Conservation (phyloP, 139 green algal species). For the Coelastrella sp. region DNA sequence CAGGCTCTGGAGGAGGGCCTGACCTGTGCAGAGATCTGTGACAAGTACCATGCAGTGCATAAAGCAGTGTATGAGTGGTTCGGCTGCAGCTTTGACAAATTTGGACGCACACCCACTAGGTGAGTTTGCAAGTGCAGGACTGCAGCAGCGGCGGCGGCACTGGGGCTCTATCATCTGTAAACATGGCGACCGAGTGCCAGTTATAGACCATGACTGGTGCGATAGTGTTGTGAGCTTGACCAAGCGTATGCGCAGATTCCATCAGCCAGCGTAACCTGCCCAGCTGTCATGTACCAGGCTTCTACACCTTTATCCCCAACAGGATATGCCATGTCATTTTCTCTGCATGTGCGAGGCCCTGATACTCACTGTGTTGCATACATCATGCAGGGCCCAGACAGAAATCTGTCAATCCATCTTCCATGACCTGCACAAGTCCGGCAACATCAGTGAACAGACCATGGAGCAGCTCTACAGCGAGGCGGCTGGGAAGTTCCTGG, state of each 20-base stretch:
- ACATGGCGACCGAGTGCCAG: too few species aligned
- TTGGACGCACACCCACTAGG: constrained; percentile 94
- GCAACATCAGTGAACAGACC: constrained; percentile 60
- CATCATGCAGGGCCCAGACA: constrained; percentile 32
- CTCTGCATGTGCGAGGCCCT: not conserved
- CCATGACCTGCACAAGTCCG: constrained; percentile 12
- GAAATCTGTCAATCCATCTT: constrained; percentile 50
- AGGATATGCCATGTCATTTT: too few species aligned
- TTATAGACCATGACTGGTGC: too few species aligned
- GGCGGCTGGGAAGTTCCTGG: constrained; percentile 92
- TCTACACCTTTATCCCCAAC: too few species aligned
- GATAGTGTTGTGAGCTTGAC: too few species aligned
- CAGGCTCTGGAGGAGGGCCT: constrained; percentile 95
- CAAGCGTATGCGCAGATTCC: too few species aligned
- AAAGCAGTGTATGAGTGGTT: constrained; percentile 97
- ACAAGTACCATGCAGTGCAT: constrained; percentile 99
- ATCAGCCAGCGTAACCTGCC: too few species aligned
- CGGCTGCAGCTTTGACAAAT: constrained; percentile 96
- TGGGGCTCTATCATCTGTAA: too few species aligned
- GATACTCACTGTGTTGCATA: not conserved
- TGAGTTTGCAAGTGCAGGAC: not conserved
- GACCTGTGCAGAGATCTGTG: constrained; percentile 95
- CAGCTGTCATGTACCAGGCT: too few species aligned
- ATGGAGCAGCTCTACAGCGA: constrained; percentile 94
- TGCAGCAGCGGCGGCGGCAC: not conserved